Evolutionary conservation across 2,329 filamentous ascomycete genomes (phyloP), one percentile per base, ranked within the genome.

Genomic region (Arachnopeziza araneosa): DNA sequence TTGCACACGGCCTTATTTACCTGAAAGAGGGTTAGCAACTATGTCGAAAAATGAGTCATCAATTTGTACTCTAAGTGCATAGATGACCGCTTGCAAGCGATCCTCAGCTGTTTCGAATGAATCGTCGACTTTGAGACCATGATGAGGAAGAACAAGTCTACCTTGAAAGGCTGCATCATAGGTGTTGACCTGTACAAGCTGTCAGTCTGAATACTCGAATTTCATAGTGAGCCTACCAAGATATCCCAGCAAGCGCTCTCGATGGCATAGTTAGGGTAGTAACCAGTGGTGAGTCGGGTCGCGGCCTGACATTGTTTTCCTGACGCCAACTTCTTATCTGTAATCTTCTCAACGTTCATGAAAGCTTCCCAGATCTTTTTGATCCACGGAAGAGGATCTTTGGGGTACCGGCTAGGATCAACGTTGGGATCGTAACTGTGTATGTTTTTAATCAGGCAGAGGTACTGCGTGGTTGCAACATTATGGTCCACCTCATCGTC

Each of bases 1-100:
- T 71, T 71, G 49, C 64, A 69, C 1, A 64, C 50, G 2, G 69
- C 68, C 50, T 71, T 71, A 0, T 60, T 64, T 2, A 50, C 21
- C 64, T 68, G 24, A 17, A 56, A 12, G 30, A 54, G 5, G 32
- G 7, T 65, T 52, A 64, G 59, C 10, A 22, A 50, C n/a, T 44
- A 32, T 50, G 3, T 19, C 21, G 22, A 24, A 19, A 23, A n/a
- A 23, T 7, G 19, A 30, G 12, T 49, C 32, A 22, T 21, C 26
- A 22, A 21, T 50, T 26, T n/a, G 54, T 44, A 51, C 57, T 24
- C 36, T 30, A 12, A 58, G 48, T 5, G 51, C 49, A 50, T 58
- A 54, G 21, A 58, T 58, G 32, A 55, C 50, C 21, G 51, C 51
- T 19, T 54, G n/a, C 57, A 58, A 54, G 30, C 57, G 51, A 58